Evolutionary conservation across 1,284 basidiomycete species (phyloP), one percentile per base, ranked within the genome.

Genomic region (Leccinum fuscescens): DNA sequence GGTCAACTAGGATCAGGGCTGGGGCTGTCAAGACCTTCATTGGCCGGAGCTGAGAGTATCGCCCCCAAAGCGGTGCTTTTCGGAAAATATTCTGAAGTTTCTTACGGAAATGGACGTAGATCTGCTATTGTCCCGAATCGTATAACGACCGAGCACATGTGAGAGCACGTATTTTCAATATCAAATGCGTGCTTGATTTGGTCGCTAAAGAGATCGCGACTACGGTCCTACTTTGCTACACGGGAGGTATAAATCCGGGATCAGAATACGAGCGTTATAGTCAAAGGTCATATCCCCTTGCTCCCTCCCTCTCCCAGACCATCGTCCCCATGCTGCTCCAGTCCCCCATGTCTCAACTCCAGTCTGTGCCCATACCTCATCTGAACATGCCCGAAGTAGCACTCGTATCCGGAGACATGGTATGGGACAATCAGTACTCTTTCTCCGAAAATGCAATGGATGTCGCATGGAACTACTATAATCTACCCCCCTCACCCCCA

Each of bases 381-480:
- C 78, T 86, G 68, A 81, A 84, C 69, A 74, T 81, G 57, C 67
- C 70, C 66, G 85, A 88, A 74, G 80, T 82, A 42, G 78, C 82
- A 59, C 77, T 88, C 52, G 78, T 82, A 62, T 73, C 74, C 8
- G 57, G 64, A 48, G 81, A 84, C 64, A 65, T 76, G 49, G 61
- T 77, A 59, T 85, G 83, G 80, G 81, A 84, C 63, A 75, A 76
- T 56, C 75, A 74, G 31, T 69, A 59, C n/a, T 64, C 79, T 59
- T 78, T 78, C 69, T 70, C 79, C 42, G 68, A 72, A 31, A 71
- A 67, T 55, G 62, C 73, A 27, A 64, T 75, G 64, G 82, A 83
- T 62, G 77, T 79, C 64, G 70, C 78, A 64, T 78, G 77, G 73
- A 75, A 76, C 69, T 78, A 79, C 70, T 81, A 82, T 66, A 69